Percentiles rank a stretch among this genome's conserved stretches.
phyloP scores from a whole-genome alignment of 192 early-diverging fungal species.

The Mortierella antarctica region DNA sequence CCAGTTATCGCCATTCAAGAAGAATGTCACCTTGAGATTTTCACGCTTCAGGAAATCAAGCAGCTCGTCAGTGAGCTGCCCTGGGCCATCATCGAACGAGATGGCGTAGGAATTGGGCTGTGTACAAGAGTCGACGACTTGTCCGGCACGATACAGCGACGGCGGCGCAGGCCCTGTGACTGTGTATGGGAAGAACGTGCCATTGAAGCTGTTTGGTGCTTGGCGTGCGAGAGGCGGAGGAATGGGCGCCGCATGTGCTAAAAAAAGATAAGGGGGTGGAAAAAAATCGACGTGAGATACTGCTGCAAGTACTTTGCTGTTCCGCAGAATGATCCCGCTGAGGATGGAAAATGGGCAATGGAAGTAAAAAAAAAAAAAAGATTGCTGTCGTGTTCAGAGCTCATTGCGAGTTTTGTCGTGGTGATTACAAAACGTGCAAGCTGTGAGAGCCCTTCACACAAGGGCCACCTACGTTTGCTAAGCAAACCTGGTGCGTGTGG shows the following conservation, averaged over 20 bases:
- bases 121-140: constrained; percentile 27
- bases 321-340: neutral
- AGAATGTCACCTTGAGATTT: constrained; percentile 75
- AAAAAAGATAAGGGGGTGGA: neutral
- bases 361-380: neutral
- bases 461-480: too few relatives aligned
- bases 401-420: too few relatives aligned
- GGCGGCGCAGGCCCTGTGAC: constrained; percentile 23
- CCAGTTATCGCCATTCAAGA: constrained; percentile 67
- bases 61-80: constrained; percentile 58
- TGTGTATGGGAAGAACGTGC: constrained; percentile 29
- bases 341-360: neutral
- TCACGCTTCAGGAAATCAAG: constrained; percentile 63
- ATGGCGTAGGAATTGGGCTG: constrained; percentile 52
- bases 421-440: too few relatives aligned
- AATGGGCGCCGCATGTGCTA: constrained; percentile 20
- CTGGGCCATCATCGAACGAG: constrained; percentile 79
- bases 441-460: too few relatives aligned
- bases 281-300: neutral
- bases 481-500: too few relatives aligned
- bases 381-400: too few relatives aligned
- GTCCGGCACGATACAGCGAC: constrained; percentile 14
- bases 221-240: constrained; percentile 1
- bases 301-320: neutral
- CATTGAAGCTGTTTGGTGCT: neutral